phyloP scores from a whole-genome alignment of 2,329 filamentous ascomycete species.

The Colletotrichum sp. region DNA sequence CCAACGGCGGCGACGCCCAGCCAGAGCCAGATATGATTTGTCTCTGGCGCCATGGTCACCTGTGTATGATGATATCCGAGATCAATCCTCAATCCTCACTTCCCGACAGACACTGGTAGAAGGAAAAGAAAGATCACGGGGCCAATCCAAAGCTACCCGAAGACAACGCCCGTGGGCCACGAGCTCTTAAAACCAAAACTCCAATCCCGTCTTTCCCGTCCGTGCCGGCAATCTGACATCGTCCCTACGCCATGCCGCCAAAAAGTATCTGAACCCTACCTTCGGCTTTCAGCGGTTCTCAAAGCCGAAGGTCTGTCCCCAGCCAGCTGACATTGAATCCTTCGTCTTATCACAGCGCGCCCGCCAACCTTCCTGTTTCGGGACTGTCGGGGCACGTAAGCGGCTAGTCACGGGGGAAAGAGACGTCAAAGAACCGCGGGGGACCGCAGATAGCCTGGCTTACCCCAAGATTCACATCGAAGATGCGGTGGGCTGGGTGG shows the following conservation, averaged over 20 bases:
- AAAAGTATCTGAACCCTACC: neutral
- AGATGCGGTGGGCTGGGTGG: neutral
- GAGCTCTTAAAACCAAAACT: neutral
- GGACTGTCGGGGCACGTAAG: neutral
- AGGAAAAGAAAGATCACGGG: neutral
- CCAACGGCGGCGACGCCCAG: conserved; percentile 40
- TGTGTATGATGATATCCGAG: neutral
- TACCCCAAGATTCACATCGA: conserved; percentile 6
- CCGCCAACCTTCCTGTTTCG: neutral
- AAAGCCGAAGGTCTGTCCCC: neutral
- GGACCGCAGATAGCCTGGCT: neutral
- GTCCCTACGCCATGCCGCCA: neutral
- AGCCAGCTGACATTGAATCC: neutral
- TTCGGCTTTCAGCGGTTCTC: conserved; percentile 12
- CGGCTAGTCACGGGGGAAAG: neutral
- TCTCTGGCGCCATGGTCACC: conserved; percentile 21
- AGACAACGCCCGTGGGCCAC: neutral
- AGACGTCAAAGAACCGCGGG: neutral
- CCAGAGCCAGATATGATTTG: conserved; percentile 44
- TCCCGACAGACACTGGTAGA: neutral
- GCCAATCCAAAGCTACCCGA: neutral
- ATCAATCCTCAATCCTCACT: neutral
- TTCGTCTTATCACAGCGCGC: neutral
- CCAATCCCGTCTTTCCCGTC: neutral
- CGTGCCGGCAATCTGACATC: neutral